Conservation (phyloP, 306 rosid genomes). For the Benincasa hispida region DNA sequence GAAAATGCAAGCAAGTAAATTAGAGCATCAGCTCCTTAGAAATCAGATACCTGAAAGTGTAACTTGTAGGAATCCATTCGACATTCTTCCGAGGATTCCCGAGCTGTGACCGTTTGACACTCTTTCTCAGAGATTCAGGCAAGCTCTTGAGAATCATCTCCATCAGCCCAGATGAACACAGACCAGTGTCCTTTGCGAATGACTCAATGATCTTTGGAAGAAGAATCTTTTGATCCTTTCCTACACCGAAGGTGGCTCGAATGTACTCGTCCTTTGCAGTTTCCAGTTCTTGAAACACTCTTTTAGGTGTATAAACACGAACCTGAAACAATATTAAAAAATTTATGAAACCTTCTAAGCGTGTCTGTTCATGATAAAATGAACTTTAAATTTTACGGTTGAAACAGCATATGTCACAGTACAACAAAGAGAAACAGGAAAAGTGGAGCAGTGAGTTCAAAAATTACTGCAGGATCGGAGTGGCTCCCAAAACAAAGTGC, state of each 20-base stretch:
- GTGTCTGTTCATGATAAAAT: not conserved
- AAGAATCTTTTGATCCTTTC: slow-evolving; percentile 61
- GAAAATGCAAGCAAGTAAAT: slow-evolving; percentile 13
- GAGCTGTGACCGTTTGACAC: slow-evolving; percentile 35
- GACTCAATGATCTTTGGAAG: slow-evolving; percentile 75
- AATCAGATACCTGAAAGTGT: slow-evolving; percentile 70
- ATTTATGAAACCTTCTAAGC: not conserved
- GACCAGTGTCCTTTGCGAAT: slow-evolving; percentile 52
- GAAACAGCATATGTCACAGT: not conserved
- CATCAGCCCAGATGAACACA: slow-evolving; percentile 44
- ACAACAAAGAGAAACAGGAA: not conserved
- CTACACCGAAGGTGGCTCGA: slow-evolving; percentile 51
- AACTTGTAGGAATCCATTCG: slow-evolving; percentile 75
- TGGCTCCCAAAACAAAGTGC: slow-evolving; percentile 90
- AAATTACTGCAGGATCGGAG: slow-evolving; percentile 86
- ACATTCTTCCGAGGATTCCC: slow-evolving; percentile 57
- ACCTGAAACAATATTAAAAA: slow-evolving; percentile 22
- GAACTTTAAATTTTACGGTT: not conserved
- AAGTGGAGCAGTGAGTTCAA: not conserved
- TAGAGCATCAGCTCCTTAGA: slow-evolving; percentile 68
- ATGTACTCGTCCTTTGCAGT: slow-evolving; percentile 7
- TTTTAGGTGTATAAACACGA: slow-evolving; percentile 33
- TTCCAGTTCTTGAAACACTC: slow-evolving; percentile 10
- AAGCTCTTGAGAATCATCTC: slow-evolving; percentile 61
- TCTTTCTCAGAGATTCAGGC: slow-evolving; percentile 68